These are phyloP conservation scores for Leishmania major DNA, from an alignment of 208 protist genomes.

Conservation along the genomic window DNA sequence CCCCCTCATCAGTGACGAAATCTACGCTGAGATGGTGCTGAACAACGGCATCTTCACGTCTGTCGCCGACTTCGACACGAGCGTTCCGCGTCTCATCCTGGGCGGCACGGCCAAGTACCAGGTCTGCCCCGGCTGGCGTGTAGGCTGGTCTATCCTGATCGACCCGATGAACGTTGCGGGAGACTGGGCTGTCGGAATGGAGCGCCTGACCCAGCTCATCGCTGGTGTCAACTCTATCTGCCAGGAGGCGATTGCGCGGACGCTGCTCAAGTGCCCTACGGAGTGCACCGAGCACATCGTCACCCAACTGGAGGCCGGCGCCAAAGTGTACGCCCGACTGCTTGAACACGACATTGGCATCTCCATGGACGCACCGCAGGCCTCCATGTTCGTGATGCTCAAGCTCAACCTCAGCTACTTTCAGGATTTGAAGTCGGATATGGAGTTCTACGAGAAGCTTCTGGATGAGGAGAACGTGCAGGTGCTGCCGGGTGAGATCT, in stretches of 20 bases:
- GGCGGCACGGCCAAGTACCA: constrained; percentile 93
- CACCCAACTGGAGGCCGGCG: constrained; percentile 43
- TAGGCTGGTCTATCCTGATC: constrained; percentile 89
- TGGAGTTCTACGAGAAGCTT: constrained; percentile 82
- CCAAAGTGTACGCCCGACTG: constrained; percentile 45
- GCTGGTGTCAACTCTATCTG: constrained; percentile 89
- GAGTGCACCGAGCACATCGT: constrained; percentile 54
- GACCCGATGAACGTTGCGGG: constrained; percentile 51
- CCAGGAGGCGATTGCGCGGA: constrained; percentile 83
- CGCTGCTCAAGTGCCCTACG: constrained; percentile 72
- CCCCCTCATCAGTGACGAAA: constrained; percentile 95
- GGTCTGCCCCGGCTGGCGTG: constrained; percentile 93
- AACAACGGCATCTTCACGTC: constrained; percentile 72
- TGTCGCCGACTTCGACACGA: constrained; percentile 80
- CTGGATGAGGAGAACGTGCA: constrained; percentile 89
- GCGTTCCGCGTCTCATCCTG: constrained; percentile 82
- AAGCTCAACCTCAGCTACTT: constrained; percentile 76
- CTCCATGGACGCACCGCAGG: constrained; percentile 70
- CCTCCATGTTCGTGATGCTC: constrained; percentile 93
- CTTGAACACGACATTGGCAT: constrained; percentile 39
- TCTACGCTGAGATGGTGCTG: constrained; percentile 95
- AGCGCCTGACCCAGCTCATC: constrained; percentile 68
- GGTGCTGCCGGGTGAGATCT: constrained; percentile 88
- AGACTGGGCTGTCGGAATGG: constrained; percentile 49
- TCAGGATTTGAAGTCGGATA: constrained; percentile 68